Evolutionary conservation across 805 yeast species (phyloP), one percentile per base, ranked within the genome.

Genomic region (Starmera quercuum): DNA sequence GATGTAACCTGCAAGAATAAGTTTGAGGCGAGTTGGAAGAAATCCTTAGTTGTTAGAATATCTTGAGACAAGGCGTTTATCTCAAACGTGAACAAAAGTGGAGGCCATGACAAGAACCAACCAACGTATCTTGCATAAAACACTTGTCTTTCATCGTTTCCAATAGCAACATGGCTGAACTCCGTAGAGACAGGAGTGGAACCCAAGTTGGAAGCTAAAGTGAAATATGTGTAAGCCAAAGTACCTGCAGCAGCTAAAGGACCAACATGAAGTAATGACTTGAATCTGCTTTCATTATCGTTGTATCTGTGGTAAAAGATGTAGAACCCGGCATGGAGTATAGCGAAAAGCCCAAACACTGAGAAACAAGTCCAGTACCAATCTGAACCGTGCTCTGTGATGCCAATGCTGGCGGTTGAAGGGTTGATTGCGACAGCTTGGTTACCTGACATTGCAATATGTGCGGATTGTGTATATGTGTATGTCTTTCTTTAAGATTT

Each of bases 141-240:
- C 47, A 75, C 56, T 53, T 74, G 77, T 54, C 82, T 66, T 17
- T 49, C 45, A 24, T 60, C 46, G 25, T 52, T 50, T 34, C 54
- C 61, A 26, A 47, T 56, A 10, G 29, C 30, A 32, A 63, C 69
- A 48, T 73, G 77, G 37, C 61, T 50, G 53, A 74, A 75, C 43
- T 73, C 76, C 28, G 60, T 61, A 11, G 54, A 53, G 30, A 66
- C 56, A 28, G 58, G 61, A 25, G 79, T 53, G 63, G 68, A 71
- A 56, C 82, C 81, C 38, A 75, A 63, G 49, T 75, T 60, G 21
- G 81, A 70, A 28, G 82, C 80, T 48, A 68, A 47, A 2, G 79
- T 69, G 51, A 63, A 75, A 51, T 74, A 75, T 23, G 72, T 48
- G 41, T 60, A 61, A n/a, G 76, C 57, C 45, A 70, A 41, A 29